phyloP scores from a whole-genome alignment of 106 monocot species.

The Platanthera guangdongensis region DNA sequence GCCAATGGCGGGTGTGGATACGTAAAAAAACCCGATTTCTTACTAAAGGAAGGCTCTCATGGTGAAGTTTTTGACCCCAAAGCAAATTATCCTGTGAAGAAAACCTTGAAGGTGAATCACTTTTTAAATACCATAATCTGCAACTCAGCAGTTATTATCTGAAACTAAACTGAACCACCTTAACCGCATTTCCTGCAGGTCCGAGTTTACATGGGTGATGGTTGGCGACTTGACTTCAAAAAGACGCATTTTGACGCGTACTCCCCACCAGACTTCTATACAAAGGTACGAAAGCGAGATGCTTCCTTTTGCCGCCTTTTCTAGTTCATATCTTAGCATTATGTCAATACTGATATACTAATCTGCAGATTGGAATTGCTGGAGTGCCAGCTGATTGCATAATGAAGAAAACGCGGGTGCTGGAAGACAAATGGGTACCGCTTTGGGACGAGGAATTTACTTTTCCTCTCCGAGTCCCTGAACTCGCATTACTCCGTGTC shows the following conservation, averaged over 20 bases:
- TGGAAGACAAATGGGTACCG: constrained; percentile 43
- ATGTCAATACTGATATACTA: background rate
- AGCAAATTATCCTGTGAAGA: constrained; percentile 46
- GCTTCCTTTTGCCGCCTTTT: background rate
- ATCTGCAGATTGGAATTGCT: constrained; percentile 44
- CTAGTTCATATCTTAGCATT: background rate
- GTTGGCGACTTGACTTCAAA: constrained; percentile 46
- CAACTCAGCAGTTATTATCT: background rate
- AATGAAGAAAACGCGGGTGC: constrained; percentile 51
- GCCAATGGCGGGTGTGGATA: constrained; percentile 68
- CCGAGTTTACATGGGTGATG: constrained; percentile 49
- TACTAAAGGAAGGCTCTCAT: constrained; percentile 29
- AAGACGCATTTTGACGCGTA: constrained; percentile 38
- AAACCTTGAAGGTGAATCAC: constrained; percentile 38
- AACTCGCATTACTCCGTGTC: constrained; percentile 41
- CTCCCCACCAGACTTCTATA: constrained; percentile 51
- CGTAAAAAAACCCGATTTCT: constrained; percentile 56
- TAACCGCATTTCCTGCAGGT: constrained; percentile 14
- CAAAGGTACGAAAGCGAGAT: constrained; percentile 20
- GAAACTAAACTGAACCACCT: background rate
- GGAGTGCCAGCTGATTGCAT: constrained; percentile 32
- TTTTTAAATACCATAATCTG: background rate
- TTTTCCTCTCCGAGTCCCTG: constrained; percentile 36
- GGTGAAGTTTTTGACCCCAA: constrained; percentile 42
- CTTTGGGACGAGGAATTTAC: constrained; percentile 47